A percentile compares a stretch with the other conserved stretches of the same genome.
These are phyloP conservation scores for Saccharomycopsis schoenii DNA, from an alignment of 805 yeast genomes.

Conservation along the genomic window DNA sequence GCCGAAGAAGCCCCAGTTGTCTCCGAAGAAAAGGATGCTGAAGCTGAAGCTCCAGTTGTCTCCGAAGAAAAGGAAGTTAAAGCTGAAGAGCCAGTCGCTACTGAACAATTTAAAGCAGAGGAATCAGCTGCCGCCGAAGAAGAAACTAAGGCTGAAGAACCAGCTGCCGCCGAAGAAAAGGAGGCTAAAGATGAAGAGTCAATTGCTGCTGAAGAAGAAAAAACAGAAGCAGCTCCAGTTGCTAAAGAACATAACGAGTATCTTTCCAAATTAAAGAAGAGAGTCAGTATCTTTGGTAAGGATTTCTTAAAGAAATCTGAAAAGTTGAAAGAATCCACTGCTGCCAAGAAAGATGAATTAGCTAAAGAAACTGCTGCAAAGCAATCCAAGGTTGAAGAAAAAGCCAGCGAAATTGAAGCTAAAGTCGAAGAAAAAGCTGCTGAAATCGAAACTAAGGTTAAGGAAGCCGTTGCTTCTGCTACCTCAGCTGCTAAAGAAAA, in stretches of 20 bases:
- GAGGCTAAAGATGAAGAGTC: conserved; percentile 11
- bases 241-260: conserved; percentile 7
- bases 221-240: background rate
- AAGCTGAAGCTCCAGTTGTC: conserved; percentile 19
- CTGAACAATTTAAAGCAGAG: conserved; percentile 14
- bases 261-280: conserved; percentile 9
- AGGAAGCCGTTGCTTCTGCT: conserved; percentile 8
- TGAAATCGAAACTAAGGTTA: conserved; percentile 1
- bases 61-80: conserved; percentile 21
- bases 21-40: conserved; percentile 11
- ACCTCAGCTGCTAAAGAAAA: conserved; percentile 16
- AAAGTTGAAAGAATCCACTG: background rate
- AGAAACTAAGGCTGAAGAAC: conserved; percentile 11
- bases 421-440: conserved; percentile 1
- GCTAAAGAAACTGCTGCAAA: conserved; percentile 6
- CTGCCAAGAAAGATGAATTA: background rate
- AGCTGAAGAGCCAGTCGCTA: conserved; percentile 5
- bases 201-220: background rate
- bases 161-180: conserved; percentile 13
- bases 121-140: conserved; percentile 17
- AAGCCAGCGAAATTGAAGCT: background rate
- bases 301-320: conserved; percentile 10
- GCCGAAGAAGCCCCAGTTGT: conserved; percentile 11
- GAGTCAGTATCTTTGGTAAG: conserved; percentile 13
- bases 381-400: conserved; percentile 4